A percentile compares a stretch with the other conserved stretches of the same genome.
phyloP scores from a whole-genome alignment of 2,329 filamentous ascomycete species.

The Elsinoe arachidis region DNA sequence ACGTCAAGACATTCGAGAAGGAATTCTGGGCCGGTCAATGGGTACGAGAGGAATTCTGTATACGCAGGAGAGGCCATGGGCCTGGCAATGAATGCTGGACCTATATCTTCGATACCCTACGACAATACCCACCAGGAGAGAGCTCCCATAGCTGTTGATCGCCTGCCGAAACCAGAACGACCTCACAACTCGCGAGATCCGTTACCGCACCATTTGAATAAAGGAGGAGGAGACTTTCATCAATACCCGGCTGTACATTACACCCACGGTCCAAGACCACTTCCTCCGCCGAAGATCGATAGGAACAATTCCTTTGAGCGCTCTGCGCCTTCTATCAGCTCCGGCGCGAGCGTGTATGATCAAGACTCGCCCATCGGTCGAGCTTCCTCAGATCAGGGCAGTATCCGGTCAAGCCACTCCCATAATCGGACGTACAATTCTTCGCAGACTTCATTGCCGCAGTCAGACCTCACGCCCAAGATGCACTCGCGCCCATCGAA shows the following conservation, averaged over 20 bases:
- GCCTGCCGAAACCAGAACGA: constrained; percentile 56
- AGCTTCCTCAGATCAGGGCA: constrained; percentile 56
- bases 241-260: constrained; percentile 70
- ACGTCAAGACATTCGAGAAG: constrained; percentile 60
- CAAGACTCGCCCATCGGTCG: constrained; percentile 44
- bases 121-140: constrained; percentile 59
- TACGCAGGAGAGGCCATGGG: constrained; percentile 40
- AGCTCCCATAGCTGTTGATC: constrained; percentile 64
- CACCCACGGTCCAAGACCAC: constrained; percentile 52
- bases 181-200: constrained; percentile 57
- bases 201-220: constrained; percentile 75
- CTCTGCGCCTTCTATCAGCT: constrained; percentile 11
- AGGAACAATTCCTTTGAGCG: constrained; percentile 52
- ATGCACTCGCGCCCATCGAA: constrained; percentile 33
- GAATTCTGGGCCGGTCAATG: constrained; percentile 41
- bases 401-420: constrained; percentile 55
- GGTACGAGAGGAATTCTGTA: constrained; percentile 16
- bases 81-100: constrained; percentile 66
- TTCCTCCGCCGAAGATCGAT: constrained; percentile 51
- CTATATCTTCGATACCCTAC: constrained; percentile 84
- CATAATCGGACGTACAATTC: constrained; percentile 50
- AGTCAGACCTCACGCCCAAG: constrained; percentile 25
- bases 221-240: constrained; percentile 69
- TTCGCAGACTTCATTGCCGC: constrained; percentile 46
- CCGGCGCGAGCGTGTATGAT: constrained; percentile 12